These are phyloP conservation scores for Colletotrichum magnum DNA, from an alignment of 2,329 filamentous ascomycete species.

Conservation along the genomic window DNA sequence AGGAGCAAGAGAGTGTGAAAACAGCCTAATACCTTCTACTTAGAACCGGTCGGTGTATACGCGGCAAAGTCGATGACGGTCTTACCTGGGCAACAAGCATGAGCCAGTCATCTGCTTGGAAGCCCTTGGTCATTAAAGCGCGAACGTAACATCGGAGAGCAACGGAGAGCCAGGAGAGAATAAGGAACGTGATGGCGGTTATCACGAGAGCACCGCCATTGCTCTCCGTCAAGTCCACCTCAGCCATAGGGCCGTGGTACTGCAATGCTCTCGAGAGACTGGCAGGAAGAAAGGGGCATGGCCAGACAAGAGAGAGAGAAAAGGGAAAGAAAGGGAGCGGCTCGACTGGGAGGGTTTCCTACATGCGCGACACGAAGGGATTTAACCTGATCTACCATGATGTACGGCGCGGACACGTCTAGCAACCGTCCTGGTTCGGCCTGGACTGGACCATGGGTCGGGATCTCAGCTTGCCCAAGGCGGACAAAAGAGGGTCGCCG, in stretches of 20 bases:
- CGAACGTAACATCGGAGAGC: conserved; percentile 61
- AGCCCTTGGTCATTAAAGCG: conserved; percentile 58
- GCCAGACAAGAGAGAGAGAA: background rate
- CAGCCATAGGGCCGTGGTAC: conserved; percentile 48
- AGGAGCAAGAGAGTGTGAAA: conserved; percentile 63
- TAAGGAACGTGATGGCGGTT: conserved; percentile 54
- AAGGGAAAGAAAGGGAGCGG: conserved; percentile 1
- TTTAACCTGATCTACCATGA: conserved; percentile 20
- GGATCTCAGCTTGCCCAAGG: conserved; percentile 15
- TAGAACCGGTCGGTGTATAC: background rate
- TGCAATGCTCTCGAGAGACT: conserved; percentile 17
- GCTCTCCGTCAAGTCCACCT: conserved; percentile 54
- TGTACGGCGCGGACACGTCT: background rate
- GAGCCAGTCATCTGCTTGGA: conserved; percentile 67
- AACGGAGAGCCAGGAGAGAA: conserved; percentile 59
- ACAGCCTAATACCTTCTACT: conserved; percentile 50
- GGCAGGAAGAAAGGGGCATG: conserved; percentile 28
- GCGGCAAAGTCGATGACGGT: conserved; percentile 4
- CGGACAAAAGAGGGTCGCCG: conserved; percentile 24
- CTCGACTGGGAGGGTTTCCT: background rate
- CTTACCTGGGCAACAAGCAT: conserved; percentile 65
- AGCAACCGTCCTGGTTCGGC: background rate
- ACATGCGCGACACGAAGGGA: conserved; percentile 17
- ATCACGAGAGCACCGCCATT: conserved; percentile 55
- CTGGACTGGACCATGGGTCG: conserved; percentile 8